Percentiles rank a stretch among this genome's conserved stretches.
These are phyloP conservation scores for Carex pumila DNA, from an alignment of 176 grass and related monocot genomes.

Conservation along the genomic window DNA sequence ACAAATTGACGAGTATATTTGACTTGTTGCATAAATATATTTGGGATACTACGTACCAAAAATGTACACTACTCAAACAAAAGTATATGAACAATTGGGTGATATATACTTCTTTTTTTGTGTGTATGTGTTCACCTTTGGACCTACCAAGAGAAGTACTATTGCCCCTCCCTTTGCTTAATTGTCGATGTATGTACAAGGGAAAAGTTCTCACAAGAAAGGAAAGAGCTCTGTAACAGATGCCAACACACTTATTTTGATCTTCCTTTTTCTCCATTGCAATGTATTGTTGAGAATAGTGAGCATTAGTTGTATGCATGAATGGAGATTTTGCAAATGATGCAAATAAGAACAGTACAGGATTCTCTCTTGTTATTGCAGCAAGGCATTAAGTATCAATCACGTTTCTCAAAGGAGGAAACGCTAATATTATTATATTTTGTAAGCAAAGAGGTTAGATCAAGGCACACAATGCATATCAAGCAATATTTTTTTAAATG, in stretches of 20 bases:
- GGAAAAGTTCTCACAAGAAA: conserved; percentile 16
- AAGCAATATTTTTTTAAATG: background rate
- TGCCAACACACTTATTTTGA: background rate
- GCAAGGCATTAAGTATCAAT: background rate
- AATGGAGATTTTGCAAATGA: background rate
- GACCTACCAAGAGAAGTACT: background rate
- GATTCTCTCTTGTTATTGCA: background rate
- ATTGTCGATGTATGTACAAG: background rate
- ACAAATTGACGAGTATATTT: background rate
- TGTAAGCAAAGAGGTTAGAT: background rate
- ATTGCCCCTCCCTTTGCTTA: conserved; percentile 13
- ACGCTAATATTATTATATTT: background rate
- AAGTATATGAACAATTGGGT: background rate
- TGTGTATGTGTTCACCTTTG: background rate
- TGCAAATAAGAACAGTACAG: background rate
- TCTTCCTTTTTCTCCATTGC: conserved; percentile 11
- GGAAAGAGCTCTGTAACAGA: conserved; percentile 9
- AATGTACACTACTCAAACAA: background rate
- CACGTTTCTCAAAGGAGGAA: background rate
- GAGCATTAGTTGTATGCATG: background rate
- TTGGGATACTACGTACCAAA: background rate
- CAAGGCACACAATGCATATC: background rate
- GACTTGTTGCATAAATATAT: background rate
- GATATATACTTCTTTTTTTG: background rate
- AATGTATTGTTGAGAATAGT: conserved; percentile 12